Evolutionary conservation across 2,329 filamentous ascomycete species (phyloP).

Genomic region (Fusarium subtropicale): DNA sequence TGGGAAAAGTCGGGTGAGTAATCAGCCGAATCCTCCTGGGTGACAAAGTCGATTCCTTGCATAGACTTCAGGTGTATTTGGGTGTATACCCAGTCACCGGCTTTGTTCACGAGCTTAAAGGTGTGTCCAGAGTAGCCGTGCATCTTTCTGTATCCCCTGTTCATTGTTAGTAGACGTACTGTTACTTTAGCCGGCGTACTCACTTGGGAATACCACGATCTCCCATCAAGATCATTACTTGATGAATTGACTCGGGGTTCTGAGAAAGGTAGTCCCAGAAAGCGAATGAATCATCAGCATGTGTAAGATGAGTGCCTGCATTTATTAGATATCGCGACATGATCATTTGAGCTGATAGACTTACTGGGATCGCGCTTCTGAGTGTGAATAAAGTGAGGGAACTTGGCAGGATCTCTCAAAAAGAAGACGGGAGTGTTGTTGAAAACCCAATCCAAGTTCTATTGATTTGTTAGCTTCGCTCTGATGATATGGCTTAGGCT

Average conservation of each 20-base stretch:
- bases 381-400: slow-evolving; percentile 78
- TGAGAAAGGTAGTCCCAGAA: slow-evolving; percentile 65
- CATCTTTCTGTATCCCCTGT: slow-evolving; percentile 55
- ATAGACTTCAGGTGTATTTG: slow-evolving; percentile 34
- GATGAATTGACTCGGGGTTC: slow-evolving; percentile 68
- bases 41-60: slow-evolving; percentile 32
- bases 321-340: neutral
- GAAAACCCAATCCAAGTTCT: slow-evolving; percentile 20
- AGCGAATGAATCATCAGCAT: slow-evolving; percentile 25
- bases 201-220: slow-evolving; percentile 65
- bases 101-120: slow-evolving; percentile 10
- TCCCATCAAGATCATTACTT: slow-evolving; percentile 69
- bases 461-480: neutral
- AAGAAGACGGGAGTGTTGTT: slow-evolving; percentile 80
- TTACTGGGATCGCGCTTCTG: slow-evolving; percentile 74
- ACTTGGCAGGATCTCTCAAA: slow-evolving; percentile 78
- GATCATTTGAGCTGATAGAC: neutral
- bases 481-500: neutral
- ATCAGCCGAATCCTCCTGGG: slow-evolving; percentile 11
- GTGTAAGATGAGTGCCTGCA: slow-evolving; percentile 66
- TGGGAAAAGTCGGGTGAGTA: slow-evolving; percentile 27
- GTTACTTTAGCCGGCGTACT: neutral
- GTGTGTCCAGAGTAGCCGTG: slow-evolving; percentile 28
- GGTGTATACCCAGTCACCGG: slow-evolving; percentile 21
- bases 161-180: neutral